These are phyloP conservation scores for Wickerhamiella dianesei DNA, from an alignment of 805 yeast species.

Conservation along the genomic window DNA sequence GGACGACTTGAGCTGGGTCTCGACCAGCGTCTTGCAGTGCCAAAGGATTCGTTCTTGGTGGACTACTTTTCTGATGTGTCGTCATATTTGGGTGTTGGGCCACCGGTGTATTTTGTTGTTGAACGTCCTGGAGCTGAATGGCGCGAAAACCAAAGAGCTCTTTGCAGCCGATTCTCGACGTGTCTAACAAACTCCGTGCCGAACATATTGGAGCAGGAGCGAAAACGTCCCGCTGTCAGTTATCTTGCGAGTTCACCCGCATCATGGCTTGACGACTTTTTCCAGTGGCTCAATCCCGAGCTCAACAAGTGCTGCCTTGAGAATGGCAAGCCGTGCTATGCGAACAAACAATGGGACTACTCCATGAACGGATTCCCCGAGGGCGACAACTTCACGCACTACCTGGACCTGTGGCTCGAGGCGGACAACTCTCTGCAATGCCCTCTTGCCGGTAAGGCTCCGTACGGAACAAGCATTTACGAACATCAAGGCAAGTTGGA, in stretches of 20 bases:
- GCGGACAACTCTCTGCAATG: conserved; percentile 71
- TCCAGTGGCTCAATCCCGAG: conserved; percentile 75
- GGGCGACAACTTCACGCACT: conserved; percentile 55
- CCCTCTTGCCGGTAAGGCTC: conserved; percentile 92
- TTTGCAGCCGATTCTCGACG: conserved; percentile 80
- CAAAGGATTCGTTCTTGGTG: conserved; percentile 66
- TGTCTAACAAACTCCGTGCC: conserved; percentile 69
- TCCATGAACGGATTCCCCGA: conserved; percentile 67
- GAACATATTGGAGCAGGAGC: conserved; percentile 75
- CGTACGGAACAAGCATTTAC: conserved; percentile 53
- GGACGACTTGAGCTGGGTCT: conserved; percentile 67
- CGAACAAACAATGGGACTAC: conserved; percentile 47
- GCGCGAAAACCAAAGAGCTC: conserved; percentile 47
- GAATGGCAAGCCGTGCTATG: conserved; percentile 35
- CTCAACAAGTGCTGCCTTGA: conserved; percentile 66
- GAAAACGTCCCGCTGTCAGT: conserved; percentile 47
- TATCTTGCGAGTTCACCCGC: conserved; percentile 72
- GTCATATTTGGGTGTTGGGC: conserved; percentile 67
- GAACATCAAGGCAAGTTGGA: conserved; percentile 2
- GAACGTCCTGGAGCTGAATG: conserved; percentile 49
- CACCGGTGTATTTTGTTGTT: conserved; percentile 83
- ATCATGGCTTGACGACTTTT: conserved; percentile 85
- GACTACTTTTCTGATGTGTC: conserved; percentile 69
- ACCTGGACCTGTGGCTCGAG: conserved; percentile 67
- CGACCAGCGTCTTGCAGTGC: conserved; percentile 82